phyloP scores from a whole-genome alignment of 495 filamentous ascomycete species.

The Podospora conica region DNA sequence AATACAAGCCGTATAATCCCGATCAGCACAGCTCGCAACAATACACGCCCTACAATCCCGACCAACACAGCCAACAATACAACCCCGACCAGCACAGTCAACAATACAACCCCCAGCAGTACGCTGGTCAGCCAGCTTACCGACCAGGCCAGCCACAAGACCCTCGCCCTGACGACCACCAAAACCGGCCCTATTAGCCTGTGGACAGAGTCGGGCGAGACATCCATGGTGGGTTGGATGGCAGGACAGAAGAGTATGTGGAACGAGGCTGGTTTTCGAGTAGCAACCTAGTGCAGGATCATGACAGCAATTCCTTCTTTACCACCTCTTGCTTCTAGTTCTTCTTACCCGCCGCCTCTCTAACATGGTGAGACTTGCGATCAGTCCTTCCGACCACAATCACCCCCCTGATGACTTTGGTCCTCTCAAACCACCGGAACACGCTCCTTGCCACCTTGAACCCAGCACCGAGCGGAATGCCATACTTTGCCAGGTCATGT shows the following conservation, averaged over 20 bases:
- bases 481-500: neutral
- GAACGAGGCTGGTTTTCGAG: neutral
- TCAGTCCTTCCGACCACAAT: neutral
- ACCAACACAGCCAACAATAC: neutral
- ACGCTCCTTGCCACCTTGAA: neutral
- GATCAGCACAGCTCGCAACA: conserved; percentile 3
- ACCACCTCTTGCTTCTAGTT: neutral
- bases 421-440: neutral
- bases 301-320: neutral
- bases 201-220: neutral
- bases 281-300: neutral
- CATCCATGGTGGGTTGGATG: neutral
- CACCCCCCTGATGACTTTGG: neutral
- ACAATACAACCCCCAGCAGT: neutral
- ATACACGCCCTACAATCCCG: neutral
- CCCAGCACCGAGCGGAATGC: neutral
- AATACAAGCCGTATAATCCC: conserved; percentile 7
- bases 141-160: neutral
- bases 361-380: neutral
- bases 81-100: neutral
- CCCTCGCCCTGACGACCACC: conserved; percentile 7
- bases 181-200: conserved; percentile 10
- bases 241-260: neutral
- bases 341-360: neutral
- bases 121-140: neutral